Conservation (phyloP, 306 rosid genomes). For the Lablab purpureus region DNA sequence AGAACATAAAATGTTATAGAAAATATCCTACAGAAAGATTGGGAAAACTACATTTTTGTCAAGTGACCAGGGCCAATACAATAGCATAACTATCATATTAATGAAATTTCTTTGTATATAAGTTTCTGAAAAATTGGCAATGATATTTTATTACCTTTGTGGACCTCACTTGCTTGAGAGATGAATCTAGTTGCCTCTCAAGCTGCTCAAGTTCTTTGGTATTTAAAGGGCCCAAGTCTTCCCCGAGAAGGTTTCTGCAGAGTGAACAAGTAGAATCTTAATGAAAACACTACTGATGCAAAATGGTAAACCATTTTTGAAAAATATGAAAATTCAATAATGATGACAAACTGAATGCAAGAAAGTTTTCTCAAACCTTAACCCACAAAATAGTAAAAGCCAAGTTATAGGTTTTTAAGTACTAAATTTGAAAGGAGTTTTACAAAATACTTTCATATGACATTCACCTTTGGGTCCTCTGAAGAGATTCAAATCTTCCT, state of each 20-base stretch:
- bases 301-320: neutral
- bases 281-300: neutral
- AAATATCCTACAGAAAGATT: neutral
- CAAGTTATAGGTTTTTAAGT: neutral
- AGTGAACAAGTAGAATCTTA: slow-evolving; percentile 2
- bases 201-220: slow-evolving; percentile 96
- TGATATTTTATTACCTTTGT: slow-evolving; percentile 65
- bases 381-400: neutral
- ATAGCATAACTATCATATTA: neutral
- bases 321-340: neutral
- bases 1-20: neutral
- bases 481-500: slow-evolving; percentile 83
- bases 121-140: slow-evolving; percentile 6
- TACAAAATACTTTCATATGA: neutral
- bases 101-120: neutral
- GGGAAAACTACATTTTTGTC: neutral
- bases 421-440: neutral
- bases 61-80: neutral
- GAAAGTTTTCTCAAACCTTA: neutral
- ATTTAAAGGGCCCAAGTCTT: slow-evolving; percentile 87
- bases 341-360: neutral
- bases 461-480: slow-evolving; percentile 90
- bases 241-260: slow-evolving; percentile 91
- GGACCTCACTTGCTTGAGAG: slow-evolving; percentile 88
- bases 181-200: slow-evolving; percentile 88